Evolutionary conservation across 2,329 filamentous ascomycete species (phyloP).

Genomic region (Gyromitra esculenta): DNA sequence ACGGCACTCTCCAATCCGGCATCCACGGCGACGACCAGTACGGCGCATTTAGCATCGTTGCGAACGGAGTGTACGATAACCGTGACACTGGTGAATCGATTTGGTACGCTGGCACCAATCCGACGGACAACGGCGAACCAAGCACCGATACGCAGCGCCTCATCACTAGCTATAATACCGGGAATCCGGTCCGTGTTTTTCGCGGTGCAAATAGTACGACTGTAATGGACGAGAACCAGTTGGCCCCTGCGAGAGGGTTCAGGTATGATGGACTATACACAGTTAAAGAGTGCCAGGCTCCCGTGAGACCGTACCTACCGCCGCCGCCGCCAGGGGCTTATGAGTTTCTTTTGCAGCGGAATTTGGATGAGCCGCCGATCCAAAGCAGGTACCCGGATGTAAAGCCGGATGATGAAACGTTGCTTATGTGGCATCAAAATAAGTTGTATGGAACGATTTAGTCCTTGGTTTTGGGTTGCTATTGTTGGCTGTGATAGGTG

Average conservation of each 20-base stretch:
- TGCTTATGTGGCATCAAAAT: background rate
- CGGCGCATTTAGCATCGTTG: slow-evolving; percentile 41
- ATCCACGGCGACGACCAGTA: slow-evolving; percentile 35
- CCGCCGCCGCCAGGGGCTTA: background rate
- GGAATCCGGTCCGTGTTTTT: slow-evolving; percentile 38
- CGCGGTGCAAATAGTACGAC: slow-evolving; percentile 20
- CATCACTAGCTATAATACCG: slow-evolving; percentile 15
- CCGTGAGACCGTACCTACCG: background rate
- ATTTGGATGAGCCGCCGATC: background rate
- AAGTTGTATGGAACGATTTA: background rate
- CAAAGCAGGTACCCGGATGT: background rate
- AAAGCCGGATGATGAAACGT: background rate
- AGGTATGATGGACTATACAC: slow-evolving; percentile 37
- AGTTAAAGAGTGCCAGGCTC: slow-evolving; percentile 4
- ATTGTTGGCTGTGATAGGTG: background rate
- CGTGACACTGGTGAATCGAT: slow-evolving; percentile 35
- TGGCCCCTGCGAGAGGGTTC: slow-evolving; percentile 20
- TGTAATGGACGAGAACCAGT: background rate
- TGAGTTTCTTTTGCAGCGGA: slow-evolving; percentile 1
- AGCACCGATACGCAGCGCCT: slow-evolving; percentile 15
- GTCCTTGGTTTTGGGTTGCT: background rate
- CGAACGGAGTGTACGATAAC: slow-evolving; percentile 40
- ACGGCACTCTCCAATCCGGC: slow-evolving; percentile 25
- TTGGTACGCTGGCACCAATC: slow-evolving; percentile 39
- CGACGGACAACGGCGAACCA: slow-evolving; percentile 12